Base-by-base conservation (phyloP, 495 filamentous ascomycete species). In the Aspergillus bridgeri region DNA sequence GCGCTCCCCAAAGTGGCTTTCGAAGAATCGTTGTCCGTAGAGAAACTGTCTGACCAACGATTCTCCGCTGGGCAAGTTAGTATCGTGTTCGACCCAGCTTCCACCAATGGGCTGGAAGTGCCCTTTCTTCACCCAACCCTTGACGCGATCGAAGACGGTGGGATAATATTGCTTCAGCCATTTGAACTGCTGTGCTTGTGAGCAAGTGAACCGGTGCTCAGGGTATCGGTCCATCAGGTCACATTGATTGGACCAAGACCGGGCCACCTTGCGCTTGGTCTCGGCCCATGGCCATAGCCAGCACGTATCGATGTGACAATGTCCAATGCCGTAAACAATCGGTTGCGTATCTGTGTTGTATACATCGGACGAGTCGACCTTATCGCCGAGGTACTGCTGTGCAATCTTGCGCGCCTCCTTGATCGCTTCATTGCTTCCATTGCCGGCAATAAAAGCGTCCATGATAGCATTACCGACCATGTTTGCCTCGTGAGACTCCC, bases 261-360 rank as follows among this genome's bases (percentile, higher is more conserved):
- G 85, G 22, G 90, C 94, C 6, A 97, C 87, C 77, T 98, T 98
- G 57, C 94, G 88, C 70, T 96, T 97, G 1, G 94, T 98, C 79
- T 98, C 94, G n/a, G 91, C 94, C 81, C 89, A 98, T 3, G 94
- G 94, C 94, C 94, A 98, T 9, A 98, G 77, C 94, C 94, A 98
- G 72, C 92, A 96, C 23, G 89, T 92, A 74, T 95, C 94, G 61
- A 98, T 98, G 68, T 98, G 94, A 63, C 94, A 98, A 74, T 98
- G 88, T 3, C 94, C 94, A 57, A 96, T 92, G 19, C 84, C 94
- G 65, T 85, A 92, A 19, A 97, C 91, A 49, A 94, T 78, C 0
- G 89, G 83, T 27, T 88, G 73, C 5, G 84, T 85, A 46, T 85
- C 86, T 19, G 76, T 85, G 17, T 90, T 79, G 63, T 98, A 98